Conservation (phyloP, 139 green algal genomes). For the Haematococcus lacustris region DNA sequence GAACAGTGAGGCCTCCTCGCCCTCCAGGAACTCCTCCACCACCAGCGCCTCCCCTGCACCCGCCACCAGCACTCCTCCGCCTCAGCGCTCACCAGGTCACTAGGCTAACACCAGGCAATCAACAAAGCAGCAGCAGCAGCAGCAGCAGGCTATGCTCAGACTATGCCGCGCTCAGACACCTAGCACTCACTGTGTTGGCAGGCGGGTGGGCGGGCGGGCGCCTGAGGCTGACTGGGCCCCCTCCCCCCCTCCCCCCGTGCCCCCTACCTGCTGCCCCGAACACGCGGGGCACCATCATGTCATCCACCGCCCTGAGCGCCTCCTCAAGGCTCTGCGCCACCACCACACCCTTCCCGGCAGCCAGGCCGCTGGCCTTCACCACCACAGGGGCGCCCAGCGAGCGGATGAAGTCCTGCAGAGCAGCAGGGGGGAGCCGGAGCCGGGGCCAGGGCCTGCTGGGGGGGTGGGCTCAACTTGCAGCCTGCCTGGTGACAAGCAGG, state of each 20-base stretch:
- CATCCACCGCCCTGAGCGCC: conserved; percentile 76
- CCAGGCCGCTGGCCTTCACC: conserved; percentile 93
- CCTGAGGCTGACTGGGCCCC: too few relatives aligned
- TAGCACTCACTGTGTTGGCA: too few relatives aligned
- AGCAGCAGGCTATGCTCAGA: too few relatives aligned
- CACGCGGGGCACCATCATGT: conserved; percentile 69
- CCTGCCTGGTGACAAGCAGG: too few relatives aligned
- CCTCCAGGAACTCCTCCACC: conserved; percentile 92
- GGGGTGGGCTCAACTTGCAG: too few relatives aligned
- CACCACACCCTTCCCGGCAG: conserved; percentile 88
- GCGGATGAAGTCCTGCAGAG: conserved; percentile 56
- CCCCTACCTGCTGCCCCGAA: conserved; percentile 76
- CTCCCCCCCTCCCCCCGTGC: too few relatives aligned
- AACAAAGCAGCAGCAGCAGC: too few relatives aligned
- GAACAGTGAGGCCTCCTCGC: conserved; percentile 97
- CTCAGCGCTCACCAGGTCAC: too few relatives aligned
- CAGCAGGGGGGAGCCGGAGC: neutral
- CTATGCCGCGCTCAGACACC: too few relatives aligned
- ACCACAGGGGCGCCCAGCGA: conserved; percentile 83
- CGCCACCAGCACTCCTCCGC: neutral
- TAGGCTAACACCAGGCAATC: too few relatives aligned
- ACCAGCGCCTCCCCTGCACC: conserved; percentile 69
- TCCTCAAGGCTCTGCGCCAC: conserved; percentile 73
- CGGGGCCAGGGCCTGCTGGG: neutral
- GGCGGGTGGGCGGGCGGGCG: too few relatives aligned